A percentile compares a stretch with the other conserved stretches of the same genome.
Evolutionary conservation across 2,329 filamentous ascomycete genomes (phyloP).

Genomic region (Hymenoscyphus occultus): DNA sequence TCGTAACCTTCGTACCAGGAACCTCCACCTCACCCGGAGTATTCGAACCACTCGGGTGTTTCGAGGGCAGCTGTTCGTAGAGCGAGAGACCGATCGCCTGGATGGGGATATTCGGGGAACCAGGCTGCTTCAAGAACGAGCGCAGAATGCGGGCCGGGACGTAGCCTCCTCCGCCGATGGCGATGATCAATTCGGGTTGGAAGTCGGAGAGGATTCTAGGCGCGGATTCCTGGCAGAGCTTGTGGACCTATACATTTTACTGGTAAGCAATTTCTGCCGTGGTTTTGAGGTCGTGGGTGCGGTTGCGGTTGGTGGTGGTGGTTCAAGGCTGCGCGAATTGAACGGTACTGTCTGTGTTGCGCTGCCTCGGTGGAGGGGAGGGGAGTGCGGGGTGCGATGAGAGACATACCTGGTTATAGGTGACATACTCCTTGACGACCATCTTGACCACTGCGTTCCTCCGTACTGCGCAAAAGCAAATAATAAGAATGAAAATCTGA

Average conservation of each 20-base stretch:
- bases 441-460: slow-evolving; percentile 47
- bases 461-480: neutral
- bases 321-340: too few species aligned
- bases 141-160: slow-evolving; percentile 95
- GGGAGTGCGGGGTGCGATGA: slow-evolving; percentile 12
- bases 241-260: slow-evolving; percentile 72
- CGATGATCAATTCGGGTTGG: slow-evolving; percentile 94
- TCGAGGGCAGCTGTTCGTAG: slow-evolving; percentile 74
- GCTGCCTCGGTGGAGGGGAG: neutral
- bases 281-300: neutral
- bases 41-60: slow-evolving; percentile 49
- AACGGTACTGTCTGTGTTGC: neutral
- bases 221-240: slow-evolving; percentile 87
- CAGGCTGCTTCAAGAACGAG: slow-evolving; percentile 90
- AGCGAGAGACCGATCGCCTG: slow-evolving; percentile 97
- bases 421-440: slow-evolving; percentile 84
- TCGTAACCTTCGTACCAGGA: slow-evolving; percentile 89
- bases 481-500: neutral
- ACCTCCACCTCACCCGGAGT: slow-evolving; percentile 55
- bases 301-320: too few species aligned
- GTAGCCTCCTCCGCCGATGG: slow-evolving; percentile 96
- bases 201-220: slow-evolving; percentile 78
- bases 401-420: slow-evolving; percentile 78
- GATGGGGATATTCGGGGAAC: slow-evolving; percentile 92
- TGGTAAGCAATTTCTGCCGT: slow-evolving; percentile 21